Conservation (phyloP, 129 eudicot species). For the Flaveria ramosissima region DNA sequence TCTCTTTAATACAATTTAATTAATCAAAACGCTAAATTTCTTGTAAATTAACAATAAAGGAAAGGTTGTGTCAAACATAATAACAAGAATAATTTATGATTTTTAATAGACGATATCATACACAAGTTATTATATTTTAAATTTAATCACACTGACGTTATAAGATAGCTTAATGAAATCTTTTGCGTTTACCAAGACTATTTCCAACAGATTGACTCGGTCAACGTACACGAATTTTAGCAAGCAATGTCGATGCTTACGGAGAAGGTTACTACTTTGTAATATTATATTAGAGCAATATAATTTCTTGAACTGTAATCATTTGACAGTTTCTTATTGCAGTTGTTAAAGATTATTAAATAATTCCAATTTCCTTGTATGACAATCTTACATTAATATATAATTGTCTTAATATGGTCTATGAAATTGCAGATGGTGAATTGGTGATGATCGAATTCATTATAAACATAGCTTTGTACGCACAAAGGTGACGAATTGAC, state of each 20-base stretch:
- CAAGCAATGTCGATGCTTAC: constrained; percentile 13
- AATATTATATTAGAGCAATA: not conserved
- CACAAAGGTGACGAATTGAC: no score
- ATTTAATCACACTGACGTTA: not conserved
- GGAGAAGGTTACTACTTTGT: constrained; percentile 8
- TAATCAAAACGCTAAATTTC: not conserved
- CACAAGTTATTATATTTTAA: not conserved
- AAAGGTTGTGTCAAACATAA: no score
- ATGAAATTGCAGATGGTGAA: no score
- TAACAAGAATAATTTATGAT: no score
- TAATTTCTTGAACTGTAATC: not conserved
- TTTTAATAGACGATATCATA: no score
- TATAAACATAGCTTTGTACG: no score
- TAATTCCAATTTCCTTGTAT: not conserved
- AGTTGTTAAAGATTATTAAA: not conserved
- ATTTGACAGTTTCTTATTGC: not conserved
- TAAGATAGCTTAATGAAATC: not conserved
- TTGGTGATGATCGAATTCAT: no score
- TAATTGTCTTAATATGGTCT: no score
- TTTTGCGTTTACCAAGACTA: constrained; percentile 8
- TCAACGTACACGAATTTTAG: constrained; percentile 15
- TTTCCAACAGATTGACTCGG: constrained; percentile 13
- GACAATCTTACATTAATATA: not conserved
- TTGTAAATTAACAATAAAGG: no score
- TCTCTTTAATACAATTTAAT: no score